These are phyloP conservation scores for Danielia reshetovae DNA, from an alignment of 805 yeast species.

Conservation along the genomic window DNA sequence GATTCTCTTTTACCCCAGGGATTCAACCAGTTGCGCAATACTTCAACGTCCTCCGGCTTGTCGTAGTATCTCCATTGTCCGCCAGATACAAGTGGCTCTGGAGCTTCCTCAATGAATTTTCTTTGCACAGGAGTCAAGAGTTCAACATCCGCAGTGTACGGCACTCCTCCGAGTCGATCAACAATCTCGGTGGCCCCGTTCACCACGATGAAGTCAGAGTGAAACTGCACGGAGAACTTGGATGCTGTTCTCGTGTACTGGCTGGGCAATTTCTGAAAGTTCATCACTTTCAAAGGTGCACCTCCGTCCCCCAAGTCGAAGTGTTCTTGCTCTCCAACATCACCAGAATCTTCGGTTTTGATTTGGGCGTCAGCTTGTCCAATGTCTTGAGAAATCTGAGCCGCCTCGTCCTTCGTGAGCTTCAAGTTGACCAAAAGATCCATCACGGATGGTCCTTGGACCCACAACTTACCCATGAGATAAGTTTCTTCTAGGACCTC, in stretches of 20 bases:
- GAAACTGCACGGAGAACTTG: constrained; percentile 27
- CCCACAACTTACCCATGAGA: constrained; percentile 81
- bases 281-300: constrained; percentile 16
- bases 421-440: constrained; percentile 34
- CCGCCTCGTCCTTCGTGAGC: constrained; percentile 11
- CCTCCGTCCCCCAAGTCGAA: constrained; percentile 9
- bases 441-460: constrained; percentile 76
- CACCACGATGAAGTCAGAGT: constrained; percentile 14
- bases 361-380: constrained; percentile 21
- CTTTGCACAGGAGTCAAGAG: constrained; percentile 43
- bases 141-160: constrained; percentile 12
- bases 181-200: constrained; percentile 6
- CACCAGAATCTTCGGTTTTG: constrained; percentile 3
- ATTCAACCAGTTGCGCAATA: constrained; percentile 62
- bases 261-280: constrained; percentile 21
- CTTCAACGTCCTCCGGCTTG: constrained; percentile 50
- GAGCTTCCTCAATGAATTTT: constrained; percentile 64
- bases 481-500: constrained; percentile 53
- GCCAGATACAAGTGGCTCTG: constrained; percentile 49
- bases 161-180: constrained; percentile 13
- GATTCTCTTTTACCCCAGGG: constrained; percentile 75
- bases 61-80: constrained; percentile 73
- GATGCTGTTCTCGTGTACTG: constrained; percentile 20
- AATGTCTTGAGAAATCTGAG: constrained; percentile 6
- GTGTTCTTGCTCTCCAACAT: constrained; percentile 2